These are phyloP conservation scores for Cladophialophora psammophila DNA, from an alignment of 2,329 filamentous ascomycete genomes.

Conservation along the genomic window DNA sequence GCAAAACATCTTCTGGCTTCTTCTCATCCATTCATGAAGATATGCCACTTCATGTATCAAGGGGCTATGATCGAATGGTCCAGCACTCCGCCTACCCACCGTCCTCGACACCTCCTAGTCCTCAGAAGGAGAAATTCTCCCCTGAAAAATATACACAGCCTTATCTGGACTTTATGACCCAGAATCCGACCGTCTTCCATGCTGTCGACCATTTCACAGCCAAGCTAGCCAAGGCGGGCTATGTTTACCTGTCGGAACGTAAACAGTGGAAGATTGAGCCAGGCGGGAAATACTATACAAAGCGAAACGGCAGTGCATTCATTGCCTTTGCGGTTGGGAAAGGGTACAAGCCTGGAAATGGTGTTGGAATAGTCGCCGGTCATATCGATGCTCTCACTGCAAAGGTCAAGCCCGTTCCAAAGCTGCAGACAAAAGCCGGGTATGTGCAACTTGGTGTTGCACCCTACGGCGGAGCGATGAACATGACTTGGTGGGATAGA, in stretches of 20 bases:
- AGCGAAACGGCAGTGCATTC: conserved; percentile 83
- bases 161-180: conserved; percentile 84
- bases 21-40: conserved; percentile 39
- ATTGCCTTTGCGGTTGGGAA: conserved; percentile 86
- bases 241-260: conserved; percentile 76
- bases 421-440: conserved; percentile 81
- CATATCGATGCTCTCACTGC: conserved; percentile 94
- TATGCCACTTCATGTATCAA: conserved; percentile 37
- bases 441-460: conserved; percentile 90
- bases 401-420: conserved; percentile 88
- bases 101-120: conserved; percentile 16
- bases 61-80: conserved; percentile 37
- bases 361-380: conserved; percentile 85
- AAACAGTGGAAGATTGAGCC: conserved; percentile 80
- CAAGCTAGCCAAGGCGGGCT: conserved; percentile 76
- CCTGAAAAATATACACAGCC: conserved; percentile 76
- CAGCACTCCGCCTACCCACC: conserved; percentile 33
- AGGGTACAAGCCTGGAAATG: conserved; percentile 82
- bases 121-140: conserved; percentile 39
- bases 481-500: conserved; percentile 95
- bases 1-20: conserved; percentile 41
- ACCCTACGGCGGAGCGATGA: conserved; percentile 87
- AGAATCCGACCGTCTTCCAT: conserved; percentile 94
- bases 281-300: conserved; percentile 88
- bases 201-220: conserved; percentile 79